phyloP scores from a whole-genome alignment of 2,329 filamentous ascomycete species.

The Trichoderma semiorbis region DNA sequence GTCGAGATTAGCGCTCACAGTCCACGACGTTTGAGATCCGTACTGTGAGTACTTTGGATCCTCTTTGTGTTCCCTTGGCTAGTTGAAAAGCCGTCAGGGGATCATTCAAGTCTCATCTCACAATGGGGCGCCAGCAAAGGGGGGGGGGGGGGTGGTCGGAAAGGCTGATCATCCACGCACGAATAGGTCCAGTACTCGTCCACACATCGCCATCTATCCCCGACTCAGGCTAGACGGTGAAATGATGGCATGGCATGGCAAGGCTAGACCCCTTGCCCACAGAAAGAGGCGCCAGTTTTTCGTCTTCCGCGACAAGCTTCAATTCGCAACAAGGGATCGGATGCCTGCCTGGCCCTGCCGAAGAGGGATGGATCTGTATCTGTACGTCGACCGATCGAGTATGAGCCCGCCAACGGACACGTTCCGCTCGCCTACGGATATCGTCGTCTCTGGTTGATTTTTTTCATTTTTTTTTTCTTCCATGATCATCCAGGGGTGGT shows the following conservation, averaged over 20 bases:
- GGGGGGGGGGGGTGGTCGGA: neutral
- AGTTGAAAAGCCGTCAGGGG: constrained; percentile 1
- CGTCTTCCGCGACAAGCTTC: neutral
- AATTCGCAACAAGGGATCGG: constrained; percentile 15
- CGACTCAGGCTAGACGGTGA: neutral
- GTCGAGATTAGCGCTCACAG: constrained; percentile 7
- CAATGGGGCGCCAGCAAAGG: neutral
- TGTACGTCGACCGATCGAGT: constrained; percentile 16
- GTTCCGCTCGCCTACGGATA: neutral
- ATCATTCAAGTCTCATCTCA: neutral
- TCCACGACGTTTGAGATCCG: neutral
- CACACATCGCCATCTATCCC: neutral
- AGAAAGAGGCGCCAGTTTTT: neutral
- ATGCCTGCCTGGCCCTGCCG: constrained; percentile 14
- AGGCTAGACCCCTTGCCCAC: neutral
- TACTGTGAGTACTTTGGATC: constrained; percentile 9
- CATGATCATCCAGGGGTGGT: neutral
- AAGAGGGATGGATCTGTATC: constrained; percentile 11
- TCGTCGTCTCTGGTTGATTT: neutral
- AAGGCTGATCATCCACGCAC: constrained; percentile 4
- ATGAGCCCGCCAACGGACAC: constrained; percentile 3
- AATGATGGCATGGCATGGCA: neutral
- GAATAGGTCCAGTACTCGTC: neutral
- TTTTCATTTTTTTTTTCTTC: neutral
- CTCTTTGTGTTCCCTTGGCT: neutral